Evolutionary conservation across 306 rosid species (phyloP).

Genomic region (Echinosophora koreensis): DNA sequence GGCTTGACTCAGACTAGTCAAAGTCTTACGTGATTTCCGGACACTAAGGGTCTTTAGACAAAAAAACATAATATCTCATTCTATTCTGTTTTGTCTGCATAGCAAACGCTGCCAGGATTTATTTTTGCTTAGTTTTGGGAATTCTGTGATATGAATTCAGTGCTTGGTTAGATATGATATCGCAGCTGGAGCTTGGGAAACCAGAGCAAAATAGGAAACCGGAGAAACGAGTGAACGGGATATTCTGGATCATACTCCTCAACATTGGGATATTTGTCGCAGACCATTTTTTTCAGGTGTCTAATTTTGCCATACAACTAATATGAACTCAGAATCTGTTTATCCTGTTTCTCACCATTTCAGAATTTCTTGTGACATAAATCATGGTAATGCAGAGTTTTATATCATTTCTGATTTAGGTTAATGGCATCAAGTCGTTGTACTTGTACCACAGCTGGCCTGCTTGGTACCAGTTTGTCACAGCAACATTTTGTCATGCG

Average conservation of each 20-base stretch:
- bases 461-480: conserved; percentile 89
- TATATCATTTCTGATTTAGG: conserved; percentile 51
- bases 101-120: background rate
- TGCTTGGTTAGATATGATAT: conserved; percentile 67
- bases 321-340: conserved; percentile 5
- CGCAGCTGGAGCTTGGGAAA: conserved; percentile 78
- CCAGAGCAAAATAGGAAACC: conserved; percentile 60
- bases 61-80: too few relatives aligned
- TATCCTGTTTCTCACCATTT: conserved; percentile 4
- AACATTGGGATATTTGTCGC: conserved; percentile 79
- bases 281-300: conserved; percentile 84
- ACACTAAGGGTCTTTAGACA: too few relatives aligned
- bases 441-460: conserved; percentile 85
- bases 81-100: too few relatives aligned
- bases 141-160: background rate
- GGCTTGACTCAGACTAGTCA: too few relatives aligned
- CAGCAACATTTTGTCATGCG: conserved; percentile 97
- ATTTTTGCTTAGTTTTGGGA: conserved; percentile 12
- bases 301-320: background rate
- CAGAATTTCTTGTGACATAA: conserved; percentile 16
- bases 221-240: conserved; percentile 77
- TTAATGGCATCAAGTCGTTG: conserved; percentile 63
- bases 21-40: too few relatives aligned
- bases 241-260: conserved; percentile 88
- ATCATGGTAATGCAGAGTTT: conserved; percentile 23